phyloP scores from a whole-genome alignment of 768 basidiomycete species.

The Amanita brunnescens region DNA sequence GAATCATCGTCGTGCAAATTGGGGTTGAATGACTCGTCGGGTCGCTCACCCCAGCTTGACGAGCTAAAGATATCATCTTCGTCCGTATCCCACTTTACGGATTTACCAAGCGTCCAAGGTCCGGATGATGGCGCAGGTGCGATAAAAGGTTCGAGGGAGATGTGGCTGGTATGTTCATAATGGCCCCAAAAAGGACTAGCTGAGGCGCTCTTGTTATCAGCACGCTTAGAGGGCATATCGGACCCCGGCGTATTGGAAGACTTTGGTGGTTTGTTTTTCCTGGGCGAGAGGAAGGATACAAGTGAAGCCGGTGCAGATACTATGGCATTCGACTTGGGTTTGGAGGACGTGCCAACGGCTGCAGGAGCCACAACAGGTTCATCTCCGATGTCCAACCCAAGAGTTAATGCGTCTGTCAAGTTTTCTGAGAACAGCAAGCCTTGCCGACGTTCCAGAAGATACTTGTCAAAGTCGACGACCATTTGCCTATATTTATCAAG shows the following conservation, averaged over 20 bases:
- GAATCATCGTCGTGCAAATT: constrained; percentile 16
- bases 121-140: constrained; percentile 51
- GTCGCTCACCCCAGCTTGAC: constrained; percentile 36
- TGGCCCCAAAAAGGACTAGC: constrained; percentile 80
- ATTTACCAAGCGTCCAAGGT: constrained; percentile 54
- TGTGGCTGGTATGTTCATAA: constrained; percentile 68
- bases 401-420: constrained; percentile 77
- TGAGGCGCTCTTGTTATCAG: constrained; percentile 32
- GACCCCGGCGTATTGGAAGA: constrained; percentile 29
- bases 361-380: constrained; percentile 26
- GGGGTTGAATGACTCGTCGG: constrained; percentile 1
- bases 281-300: constrained; percentile 74
- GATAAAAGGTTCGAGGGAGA: constrained; percentile 63
- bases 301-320: constrained; percentile 49
- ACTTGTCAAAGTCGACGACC: constrained; percentile 77
- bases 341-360: constrained; percentile 23
- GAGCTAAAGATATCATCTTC: constrained; percentile 68
- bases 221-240: constrained; percentile 34
- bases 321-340: constrained; percentile 41
- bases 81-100: constrained; percentile 42
- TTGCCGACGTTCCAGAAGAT: constrained; percentile 75
- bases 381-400: constrained; percentile 56
- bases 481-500: constrained; percentile 70
- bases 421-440: constrained; percentile 90
- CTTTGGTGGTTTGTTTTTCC: constrained; percentile 44